phyloP scores from a whole-genome alignment of 2,329 filamentous ascomycete species.

The Trichophyton benhamiae region DNA sequence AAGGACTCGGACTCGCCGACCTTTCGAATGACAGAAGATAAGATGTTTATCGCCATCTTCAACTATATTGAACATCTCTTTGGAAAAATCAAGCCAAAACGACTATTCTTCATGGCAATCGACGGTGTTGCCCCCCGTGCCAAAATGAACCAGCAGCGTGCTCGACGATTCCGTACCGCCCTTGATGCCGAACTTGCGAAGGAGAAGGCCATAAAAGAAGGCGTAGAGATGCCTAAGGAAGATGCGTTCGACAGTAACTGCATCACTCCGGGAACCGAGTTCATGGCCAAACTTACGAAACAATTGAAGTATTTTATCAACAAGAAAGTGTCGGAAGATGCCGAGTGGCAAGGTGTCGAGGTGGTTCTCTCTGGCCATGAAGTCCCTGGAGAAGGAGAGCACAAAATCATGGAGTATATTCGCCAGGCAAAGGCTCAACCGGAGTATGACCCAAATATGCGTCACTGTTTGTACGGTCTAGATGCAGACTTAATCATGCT shows the following conservation, averaged over 20 bases:
- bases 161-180: constrained; percentile 86
- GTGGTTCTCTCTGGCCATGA: constrained; percentile 95
- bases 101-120: constrained; percentile 99
- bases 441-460: constrained; percentile 80
- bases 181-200: constrained; percentile 79
- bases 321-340: constrained; percentile 95
- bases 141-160: constrained; percentile 99
- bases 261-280: constrained; percentile 90
- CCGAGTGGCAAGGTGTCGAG: constrained; percentile 94
- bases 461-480: constrained; percentile 92
- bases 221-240: constrained; percentile 86
- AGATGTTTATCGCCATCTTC: constrained; percentile 99
- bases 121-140: constrained; percentile 94
- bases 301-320: constrained; percentile 98
- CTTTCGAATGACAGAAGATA: constrained; percentile 88
- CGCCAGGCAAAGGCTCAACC: constrained; percentile 92
- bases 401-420: constrained; percentile 99
- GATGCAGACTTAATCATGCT: constrained; percentile 99
- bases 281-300: constrained; percentile 90
- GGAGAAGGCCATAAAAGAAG: constrained; percentile 82
- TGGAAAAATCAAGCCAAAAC: constrained; percentile 95
- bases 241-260: constrained; percentile 98
- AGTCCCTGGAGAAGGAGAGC: constrained; percentile 93
- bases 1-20: constrained; percentile 87
- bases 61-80: constrained; percentile 99